Base-by-base conservation (phyloP, 352 stramenopile species). In the Nothophytophthora sp. region DNA sequence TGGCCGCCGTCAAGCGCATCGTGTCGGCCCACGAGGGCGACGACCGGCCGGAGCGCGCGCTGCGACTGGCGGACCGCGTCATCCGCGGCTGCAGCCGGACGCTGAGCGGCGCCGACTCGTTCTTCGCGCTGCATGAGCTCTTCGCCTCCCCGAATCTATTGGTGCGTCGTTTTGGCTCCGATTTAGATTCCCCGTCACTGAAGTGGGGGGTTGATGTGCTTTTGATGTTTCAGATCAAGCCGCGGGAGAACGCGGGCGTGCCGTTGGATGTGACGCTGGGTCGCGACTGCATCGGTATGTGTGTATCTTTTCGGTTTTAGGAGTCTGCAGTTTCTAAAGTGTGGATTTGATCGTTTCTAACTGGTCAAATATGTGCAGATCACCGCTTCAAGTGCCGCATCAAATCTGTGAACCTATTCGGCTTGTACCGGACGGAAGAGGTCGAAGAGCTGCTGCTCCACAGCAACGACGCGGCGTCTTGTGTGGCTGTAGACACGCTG, bases 51-150 rank as follows among this genome's bases (percentile, higher is more conserved):
- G 67, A 82, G 22, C 64, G 65, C 19, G 69, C 62, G 40, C 56
- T 89, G 16, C 55, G 64, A 5, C 58, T 86, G 28, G 73, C 74
- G 4, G 77, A 90, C 56, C 73, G 77, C 16, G 60, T 92, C 55
- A 85, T 89, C 74, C 70, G 81, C 12, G 64, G 72, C 7, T 90
- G 81, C 60, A 89, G 74, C 42, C 81, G 81, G 32, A 92, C 78
- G 19, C 76, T 90, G 35, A 91, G 76, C 49, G 81, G 78, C 30
- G 74, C 75, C 9, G 81, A 90, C 61, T 88, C 78, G 49, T 88
- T 86, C 56, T 92, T 89, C 63, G 78, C 81, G 9, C 63, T 88
- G 15, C 55, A 86, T 40, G 76, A 92, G 49, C 73, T 90, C 23
- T 85, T 92, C 51, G 63, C 74, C 2, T 45, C 45, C 25, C 62